Evolutionary conservation across 306 rosid species (phyloP).

Genomic region (Quercus glauca): DNA sequence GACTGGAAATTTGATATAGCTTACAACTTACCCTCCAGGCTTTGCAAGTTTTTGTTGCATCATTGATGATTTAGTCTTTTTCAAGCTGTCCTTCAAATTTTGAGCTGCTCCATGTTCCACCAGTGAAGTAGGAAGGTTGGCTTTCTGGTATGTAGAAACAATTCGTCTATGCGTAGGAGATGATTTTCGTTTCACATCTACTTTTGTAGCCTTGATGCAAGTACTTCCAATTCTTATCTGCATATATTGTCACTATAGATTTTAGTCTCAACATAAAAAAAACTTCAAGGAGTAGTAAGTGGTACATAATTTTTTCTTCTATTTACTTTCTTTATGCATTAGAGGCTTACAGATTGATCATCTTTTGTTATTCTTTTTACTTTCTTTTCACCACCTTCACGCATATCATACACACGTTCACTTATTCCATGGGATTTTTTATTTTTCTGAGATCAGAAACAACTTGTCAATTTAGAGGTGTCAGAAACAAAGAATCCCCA

Average conservation of each 20-base stretch:
- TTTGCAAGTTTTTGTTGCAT: slow-evolving; percentile 22
- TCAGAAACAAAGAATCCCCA: not conserved
- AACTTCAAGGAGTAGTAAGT: not conserved
- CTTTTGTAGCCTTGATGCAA: slow-evolving; percentile 15
- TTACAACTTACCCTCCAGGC: slow-evolving; percentile 43
- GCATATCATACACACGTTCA: slow-evolving; percentile 20
- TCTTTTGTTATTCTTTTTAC: slow-evolving; percentile 15
- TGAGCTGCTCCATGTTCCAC: slow-evolving; percentile 1
- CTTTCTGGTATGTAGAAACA: slow-evolving; percentile 26
- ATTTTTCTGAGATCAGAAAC: slow-evolving; percentile 31
- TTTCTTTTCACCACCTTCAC: slow-evolving; percentile 35
- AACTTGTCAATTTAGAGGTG: not conserved
- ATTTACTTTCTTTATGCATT: not conserved
- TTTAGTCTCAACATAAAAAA: not conserved
- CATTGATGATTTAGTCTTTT: slow-evolving; percentile 34
- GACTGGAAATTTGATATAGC: not conserved
- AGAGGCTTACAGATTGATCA: slow-evolving; percentile 39
- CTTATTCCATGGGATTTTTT: slow-evolving; percentile 25
- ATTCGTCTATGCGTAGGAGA: slow-evolving; percentile 26
- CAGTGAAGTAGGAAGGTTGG: not conserved
- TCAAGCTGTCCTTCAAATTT: slow-evolving; percentile 19
- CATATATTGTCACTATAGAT: slow-evolving; percentile 17
- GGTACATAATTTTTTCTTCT: not conserved
- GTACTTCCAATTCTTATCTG: slow-evolving; percentile 34
- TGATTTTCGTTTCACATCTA: slow-evolving; percentile 27